phyloP scores from a whole-genome alignment of 352 stramenopile species.

The Halophytophthora polymorphica region DNA sequence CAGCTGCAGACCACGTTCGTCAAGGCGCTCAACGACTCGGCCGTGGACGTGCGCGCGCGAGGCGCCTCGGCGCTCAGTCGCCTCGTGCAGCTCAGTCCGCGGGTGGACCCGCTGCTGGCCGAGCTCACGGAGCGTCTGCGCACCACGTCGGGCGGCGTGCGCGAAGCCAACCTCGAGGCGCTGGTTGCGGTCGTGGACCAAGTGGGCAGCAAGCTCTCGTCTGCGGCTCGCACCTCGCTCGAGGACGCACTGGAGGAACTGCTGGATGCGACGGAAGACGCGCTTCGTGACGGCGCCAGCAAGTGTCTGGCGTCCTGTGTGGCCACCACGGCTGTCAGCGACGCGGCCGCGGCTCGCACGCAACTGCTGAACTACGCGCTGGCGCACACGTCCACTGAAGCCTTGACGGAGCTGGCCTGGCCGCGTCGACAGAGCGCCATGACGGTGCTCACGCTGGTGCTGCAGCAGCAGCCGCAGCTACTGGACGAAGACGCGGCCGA shows the following conservation, averaged over 20 bases:
- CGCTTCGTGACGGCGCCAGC: constrained; percentile 56
- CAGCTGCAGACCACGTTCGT: constrained; percentile 99
- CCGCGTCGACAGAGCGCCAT: constrained; percentile 63
- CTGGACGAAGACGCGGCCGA: constrained; percentile 23
- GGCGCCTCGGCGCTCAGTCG: constrained; percentile 91
- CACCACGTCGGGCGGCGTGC: constrained; percentile 63
- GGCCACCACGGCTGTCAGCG: constrained; percentile 37
- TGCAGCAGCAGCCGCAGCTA: constrained; percentile 42
- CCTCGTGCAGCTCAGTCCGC: constrained; percentile 92
- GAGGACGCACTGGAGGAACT: constrained; percentile 67
- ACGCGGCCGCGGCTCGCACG: constrained; percentile 25
- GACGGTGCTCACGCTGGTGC: constrained; percentile 49
- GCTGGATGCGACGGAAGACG: constrained; percentile 63
- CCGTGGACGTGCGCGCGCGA: constrained; percentile 88
- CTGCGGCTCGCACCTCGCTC: constrained; percentile 37
- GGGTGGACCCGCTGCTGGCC: constrained; percentile 95
- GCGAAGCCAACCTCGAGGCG: constrained; percentile 76
- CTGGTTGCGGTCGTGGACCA: constrained; percentile 57
- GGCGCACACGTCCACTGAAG: constrained; percentile 30
- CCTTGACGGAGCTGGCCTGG: constrained; percentile 40
- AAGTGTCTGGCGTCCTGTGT: constrained; percentile 67
- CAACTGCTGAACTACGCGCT: constrained; percentile 50
- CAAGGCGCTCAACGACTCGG: constrained; percentile 98
- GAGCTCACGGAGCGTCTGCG: constrained; percentile 90
- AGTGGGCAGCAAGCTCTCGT: constrained; percentile 73